A percentile compares a stretch with the other conserved stretches of the same genome.
Conservation (phyloP, 257 asterid genomes). For the Paulownia fortunei region DNA sequence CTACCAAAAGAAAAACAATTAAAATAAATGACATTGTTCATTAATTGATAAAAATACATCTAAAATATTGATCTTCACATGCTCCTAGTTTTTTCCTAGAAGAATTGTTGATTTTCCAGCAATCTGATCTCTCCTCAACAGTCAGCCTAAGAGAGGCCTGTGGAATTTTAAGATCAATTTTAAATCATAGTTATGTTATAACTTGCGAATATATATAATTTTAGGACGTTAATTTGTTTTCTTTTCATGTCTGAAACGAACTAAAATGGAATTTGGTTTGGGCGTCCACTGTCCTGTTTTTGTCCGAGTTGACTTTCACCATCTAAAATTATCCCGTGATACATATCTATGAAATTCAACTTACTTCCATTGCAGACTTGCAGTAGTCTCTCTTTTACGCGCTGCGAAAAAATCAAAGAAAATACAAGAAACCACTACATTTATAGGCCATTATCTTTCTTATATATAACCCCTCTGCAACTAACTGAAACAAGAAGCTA, state of each 20-base stretch:
- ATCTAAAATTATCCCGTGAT: neutral
- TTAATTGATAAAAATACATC: too few relatives aligned
- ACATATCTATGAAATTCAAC: neutral
- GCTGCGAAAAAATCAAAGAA: neutral
- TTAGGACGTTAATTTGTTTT: too few relatives aligned
- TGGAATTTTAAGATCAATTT: neutral
- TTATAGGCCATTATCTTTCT: neutral
- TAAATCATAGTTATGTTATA: neutral
- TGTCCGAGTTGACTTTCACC: slow-evolving; percentile 5
- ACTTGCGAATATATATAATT: too few relatives aligned
- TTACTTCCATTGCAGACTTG: neutral
- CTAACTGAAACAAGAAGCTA: neutral
- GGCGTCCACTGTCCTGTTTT: neutral
- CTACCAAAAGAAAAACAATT: neutral
- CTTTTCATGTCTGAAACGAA: neutral
- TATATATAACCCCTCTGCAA: neutral
- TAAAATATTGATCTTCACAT: too few relatives aligned
- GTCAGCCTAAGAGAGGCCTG: neutral
- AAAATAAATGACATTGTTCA: too few relatives aligned
- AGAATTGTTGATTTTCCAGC: too few relatives aligned
- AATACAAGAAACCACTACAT: neutral
- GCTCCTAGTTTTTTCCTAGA: too few relatives aligned
- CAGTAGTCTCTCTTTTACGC: slow-evolving; percentile 25
- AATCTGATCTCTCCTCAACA: neutral
- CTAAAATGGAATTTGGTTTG: neutral